Conservation (phyloP, 352 stramenopile species). For the Phytophthora foliorum region DNA sequence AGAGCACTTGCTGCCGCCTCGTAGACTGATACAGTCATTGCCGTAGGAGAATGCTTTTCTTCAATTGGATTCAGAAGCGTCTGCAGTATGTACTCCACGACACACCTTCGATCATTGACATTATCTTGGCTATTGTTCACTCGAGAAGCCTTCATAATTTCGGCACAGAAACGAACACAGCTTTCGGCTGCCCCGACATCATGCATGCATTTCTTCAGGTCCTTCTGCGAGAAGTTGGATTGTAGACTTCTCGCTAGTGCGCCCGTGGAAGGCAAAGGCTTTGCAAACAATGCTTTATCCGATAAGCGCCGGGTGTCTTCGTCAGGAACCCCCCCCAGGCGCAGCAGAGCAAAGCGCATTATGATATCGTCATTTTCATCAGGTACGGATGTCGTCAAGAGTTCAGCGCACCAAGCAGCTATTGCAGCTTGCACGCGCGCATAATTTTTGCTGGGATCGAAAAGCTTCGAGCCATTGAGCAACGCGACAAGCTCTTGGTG, state of each 20-base stretch:
- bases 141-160: constrained; percentile 45
- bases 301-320: constrained; percentile 52
- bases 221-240: constrained; percentile 33
- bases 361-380: constrained; percentile 38
- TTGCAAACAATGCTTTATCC: constrained; percentile 53
- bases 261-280: constrained; percentile 49
- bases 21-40: constrained; percentile 28
- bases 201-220: constrained; percentile 54
- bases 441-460: constrained; percentile 69
- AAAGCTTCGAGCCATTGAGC: constrained; percentile 67
- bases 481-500: constrained; percentile 61
- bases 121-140: constrained; percentile 25
- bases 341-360: constrained; percentile 73
- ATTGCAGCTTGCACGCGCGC: constrained; percentile 67
- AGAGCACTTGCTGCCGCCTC: constrained; percentile 49
- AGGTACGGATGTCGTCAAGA: constrained; percentile 34
- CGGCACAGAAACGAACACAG: constrained; percentile 64
- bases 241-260: constrained; percentile 42
- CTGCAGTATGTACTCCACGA: constrained; percentile 62
- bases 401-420: constrained; percentile 63
- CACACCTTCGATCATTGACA: constrained; percentile 31
- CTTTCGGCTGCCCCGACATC: constrained; percentile 50
- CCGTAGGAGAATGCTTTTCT: not conserved
- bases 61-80: constrained; percentile 46
- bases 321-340: constrained; percentile 46